phyloP scores from a whole-genome alignment of 768 basidiomycete genomes.

The Xerocomellus chrysenteron region DNA sequence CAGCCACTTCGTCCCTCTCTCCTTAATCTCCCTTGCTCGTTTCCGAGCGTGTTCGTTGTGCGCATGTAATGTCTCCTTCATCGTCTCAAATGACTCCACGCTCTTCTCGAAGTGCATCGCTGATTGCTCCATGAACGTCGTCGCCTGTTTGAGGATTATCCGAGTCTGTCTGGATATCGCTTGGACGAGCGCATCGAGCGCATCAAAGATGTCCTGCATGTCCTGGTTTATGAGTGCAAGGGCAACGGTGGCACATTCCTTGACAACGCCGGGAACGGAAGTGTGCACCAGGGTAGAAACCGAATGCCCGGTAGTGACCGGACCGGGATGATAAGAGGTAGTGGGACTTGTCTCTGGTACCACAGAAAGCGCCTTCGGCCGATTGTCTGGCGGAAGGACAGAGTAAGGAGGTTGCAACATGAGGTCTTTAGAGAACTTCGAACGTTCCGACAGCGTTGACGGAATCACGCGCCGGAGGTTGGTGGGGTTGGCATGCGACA shows the following conservation, averaged over 20 bases:
- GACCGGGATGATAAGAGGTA: conserved; percentile 5
- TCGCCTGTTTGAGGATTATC: conserved; percentile 31
- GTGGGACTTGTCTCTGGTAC: conserved; percentile 19
- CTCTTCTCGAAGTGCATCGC: conserved; percentile 34
- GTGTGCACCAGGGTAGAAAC: conserved; percentile 35
- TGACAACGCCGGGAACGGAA: conserved; percentile 49
- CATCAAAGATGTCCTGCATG: conserved; percentile 54
- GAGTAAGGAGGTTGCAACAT: conserved; percentile 37
- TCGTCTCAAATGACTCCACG: conserved; percentile 37
- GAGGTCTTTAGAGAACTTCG: conserved; percentile 35
- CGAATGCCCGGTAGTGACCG: conserved; percentile 13
- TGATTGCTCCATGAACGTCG: conserved; percentile 45
- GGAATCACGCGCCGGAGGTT: conserved; percentile 18
- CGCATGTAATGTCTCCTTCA: conserved; percentile 42
- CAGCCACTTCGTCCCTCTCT: conserved; percentile 47
- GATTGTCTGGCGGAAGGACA: conserved; percentile 16
- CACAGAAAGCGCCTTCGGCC: conserved; percentile 32
- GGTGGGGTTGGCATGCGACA: conserved; percentile 28
- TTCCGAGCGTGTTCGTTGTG: conserved; percentile 53
- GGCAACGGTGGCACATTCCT: conserved; percentile 45
- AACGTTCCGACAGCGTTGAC: conserved; percentile 26
- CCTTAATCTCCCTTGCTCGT: conserved; percentile 53
- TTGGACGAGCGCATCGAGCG: conserved; percentile 55
- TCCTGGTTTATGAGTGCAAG: conserved; percentile 49
- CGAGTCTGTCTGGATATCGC: conserved; percentile 48